Evolutionary conservation across 768 basidiomycete genomes (phyloP).

Genomic region (Auricularia sp.): DNA sequence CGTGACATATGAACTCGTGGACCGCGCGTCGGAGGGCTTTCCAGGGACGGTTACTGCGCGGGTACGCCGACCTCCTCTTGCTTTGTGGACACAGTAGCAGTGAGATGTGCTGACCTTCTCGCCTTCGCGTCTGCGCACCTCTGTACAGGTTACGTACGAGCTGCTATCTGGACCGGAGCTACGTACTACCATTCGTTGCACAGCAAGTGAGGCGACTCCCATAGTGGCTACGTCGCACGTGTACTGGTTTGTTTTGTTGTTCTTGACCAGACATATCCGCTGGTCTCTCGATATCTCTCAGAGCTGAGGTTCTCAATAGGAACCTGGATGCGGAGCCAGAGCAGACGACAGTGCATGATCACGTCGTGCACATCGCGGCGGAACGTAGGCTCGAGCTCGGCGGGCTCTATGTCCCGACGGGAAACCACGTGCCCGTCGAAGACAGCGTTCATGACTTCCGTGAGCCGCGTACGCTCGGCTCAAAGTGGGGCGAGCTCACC

Average conservation of each 20-base stretch:
- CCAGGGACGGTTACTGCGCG: background rate
- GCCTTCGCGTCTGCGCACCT: background rate
- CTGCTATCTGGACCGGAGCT: background rate
- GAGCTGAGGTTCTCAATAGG: background rate
- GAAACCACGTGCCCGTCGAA: background rate
- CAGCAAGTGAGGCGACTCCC: background rate
- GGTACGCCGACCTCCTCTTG: background rate
- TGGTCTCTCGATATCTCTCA: background rate
- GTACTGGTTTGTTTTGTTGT: background rate
- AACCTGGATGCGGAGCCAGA: background rate
- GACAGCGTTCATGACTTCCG: background rate
- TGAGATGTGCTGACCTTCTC: background rate
- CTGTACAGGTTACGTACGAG: background rate
- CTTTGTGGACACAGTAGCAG: background rate
- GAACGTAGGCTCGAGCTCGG: background rate
- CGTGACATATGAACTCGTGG: conserved; percentile 43
- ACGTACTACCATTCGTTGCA: background rate
- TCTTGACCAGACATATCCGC: background rate
- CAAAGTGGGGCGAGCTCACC: background rate
- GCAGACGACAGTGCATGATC: background rate
- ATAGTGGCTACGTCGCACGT: background rate
- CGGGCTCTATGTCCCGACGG: background rate
- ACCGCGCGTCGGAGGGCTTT: background rate
- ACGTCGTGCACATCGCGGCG: background rate
- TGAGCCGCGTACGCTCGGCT: background rate